Evolutionary conservation across 371 early-diverging fungal genomes (phyloP).

Genomic region (Sporodiniella umbellata): DNA sequence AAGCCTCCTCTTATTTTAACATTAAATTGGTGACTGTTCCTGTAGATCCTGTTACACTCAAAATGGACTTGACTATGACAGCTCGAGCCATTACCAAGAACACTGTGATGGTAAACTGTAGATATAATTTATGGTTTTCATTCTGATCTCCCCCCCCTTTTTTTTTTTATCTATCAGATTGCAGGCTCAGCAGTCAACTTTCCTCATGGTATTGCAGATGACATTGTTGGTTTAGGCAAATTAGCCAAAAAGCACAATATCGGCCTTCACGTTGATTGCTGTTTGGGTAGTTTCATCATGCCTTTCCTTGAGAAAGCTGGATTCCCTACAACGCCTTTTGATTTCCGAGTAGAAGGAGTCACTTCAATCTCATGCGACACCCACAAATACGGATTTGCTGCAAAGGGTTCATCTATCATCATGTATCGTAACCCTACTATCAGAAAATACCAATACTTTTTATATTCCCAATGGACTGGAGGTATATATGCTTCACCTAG

Average conservation of each 20-base stretch:
- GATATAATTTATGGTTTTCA: neutral
- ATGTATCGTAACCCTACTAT: constrained; percentile 81
- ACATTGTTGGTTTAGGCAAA: constrained; percentile 76
- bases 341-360: constrained; percentile 91
- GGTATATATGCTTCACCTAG: constrained; percentile 96
- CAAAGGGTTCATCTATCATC: constrained; percentile 95
- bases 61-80: constrained; percentile 75
- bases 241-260: constrained; percentile 82
- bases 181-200: constrained; percentile 92
- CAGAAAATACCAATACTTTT: constrained; percentile 90
- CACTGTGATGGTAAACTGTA: constrained; percentile 73
- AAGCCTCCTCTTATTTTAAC: constrained; percentile 88
- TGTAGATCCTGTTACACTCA: constrained; percentile 72
- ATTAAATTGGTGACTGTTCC: constrained; percentile 85
- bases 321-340: constrained; percentile 76
- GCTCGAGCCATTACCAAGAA: constrained; percentile 81
- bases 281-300: constrained; percentile 94
- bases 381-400: constrained; percentile 97
- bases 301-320: constrained; percentile 93
- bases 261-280: constrained; percentile 94
- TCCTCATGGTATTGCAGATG: constrained; percentile 94
- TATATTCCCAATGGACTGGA: constrained; percentile 90
- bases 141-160: too few relatives aligned
- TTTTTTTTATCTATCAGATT: constrained; percentile 55
- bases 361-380: constrained; percentile 96